Conservation (phyloP, 2,329 filamentous ascomycete species). For the Fusarium equiseti region DNA sequence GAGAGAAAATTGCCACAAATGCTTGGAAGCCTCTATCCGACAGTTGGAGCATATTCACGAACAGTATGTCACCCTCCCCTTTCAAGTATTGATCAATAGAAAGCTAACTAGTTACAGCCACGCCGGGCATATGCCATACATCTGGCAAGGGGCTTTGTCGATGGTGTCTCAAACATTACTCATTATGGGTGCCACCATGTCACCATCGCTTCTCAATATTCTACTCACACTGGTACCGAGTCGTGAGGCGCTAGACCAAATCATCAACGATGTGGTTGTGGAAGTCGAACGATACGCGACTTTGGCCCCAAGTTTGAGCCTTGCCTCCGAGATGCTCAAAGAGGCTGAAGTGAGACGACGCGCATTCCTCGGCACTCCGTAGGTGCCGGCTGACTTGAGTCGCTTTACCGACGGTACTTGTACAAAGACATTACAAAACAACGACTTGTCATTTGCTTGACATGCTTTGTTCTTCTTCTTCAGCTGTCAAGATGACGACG, state of each 20-base stretch:
- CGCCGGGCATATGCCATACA: constrained; percentile 85
- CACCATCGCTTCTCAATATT: constrained; percentile 75
- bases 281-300: constrained; percentile 81
- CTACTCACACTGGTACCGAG: constrained; percentile 68
- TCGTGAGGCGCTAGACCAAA: constrained; percentile 75
- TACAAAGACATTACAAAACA: background rate
- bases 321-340: constrained; percentile 84
- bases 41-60: constrained; percentile 83
- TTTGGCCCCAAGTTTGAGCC: constrained; percentile 79
- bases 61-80: constrained; percentile 67
- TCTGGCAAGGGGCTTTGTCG: constrained; percentile 86
- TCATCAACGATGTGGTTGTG: constrained; percentile 81
- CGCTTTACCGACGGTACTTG: background rate
- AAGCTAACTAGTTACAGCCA: constrained; percentile 63
- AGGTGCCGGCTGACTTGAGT: constrained; percentile 4
- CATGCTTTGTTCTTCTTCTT: background rate
- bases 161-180: constrained; percentile 85
- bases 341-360: constrained; percentile 81
- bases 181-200: constrained; percentile 88
- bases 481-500: background rate
- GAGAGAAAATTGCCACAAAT: constrained; percentile 83
- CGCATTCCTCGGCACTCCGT: constrained; percentile 66
- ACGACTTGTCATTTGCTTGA: background rate
- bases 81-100: background rate
- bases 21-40: constrained; percentile 81